Percentiles rank a stretch among this genome's conserved stretches.
Evolutionary conservation across 2,329 filamentous ascomycete species (phyloP).

Genomic region (Aspergillus sp.): DNA sequence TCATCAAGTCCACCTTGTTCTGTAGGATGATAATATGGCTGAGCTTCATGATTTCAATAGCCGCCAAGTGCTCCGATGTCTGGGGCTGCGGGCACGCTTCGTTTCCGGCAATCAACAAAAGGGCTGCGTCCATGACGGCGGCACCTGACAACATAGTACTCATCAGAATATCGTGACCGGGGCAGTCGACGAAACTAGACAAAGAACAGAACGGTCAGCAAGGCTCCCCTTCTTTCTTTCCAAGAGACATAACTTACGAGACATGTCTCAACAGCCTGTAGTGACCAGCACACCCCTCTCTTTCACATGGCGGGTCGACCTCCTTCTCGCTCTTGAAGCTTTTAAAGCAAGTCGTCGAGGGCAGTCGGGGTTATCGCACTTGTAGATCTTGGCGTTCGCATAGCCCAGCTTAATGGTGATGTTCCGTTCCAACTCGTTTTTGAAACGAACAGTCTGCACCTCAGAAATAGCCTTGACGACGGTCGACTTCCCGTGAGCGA

Average conservation of each 20-base stretch:
- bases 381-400: conserved; percentile 98
- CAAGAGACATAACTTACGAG: conserved; percentile 54
- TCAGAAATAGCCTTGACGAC: conserved; percentile 99
- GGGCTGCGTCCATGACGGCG: conserved; percentile 97
- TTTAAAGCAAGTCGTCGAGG: conserved; percentile 87
- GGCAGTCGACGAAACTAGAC: conserved; percentile 87
- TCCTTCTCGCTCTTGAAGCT: conserved; percentile 99
- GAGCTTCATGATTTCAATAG: conserved; percentile 99
- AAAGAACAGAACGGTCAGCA: conserved; percentile 3
- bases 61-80: conserved; percentile 96
- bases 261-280: conserved; percentile 88
- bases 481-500: conserved; percentile 97
- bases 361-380: conserved; percentile 87
- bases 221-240: not conserved
- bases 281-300: conserved; percentile 78
- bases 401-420: conserved; percentile 99
- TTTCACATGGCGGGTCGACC: conserved; percentile 90
- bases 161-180: conserved; percentile 99
- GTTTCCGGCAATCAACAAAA: conserved; percentile 94
- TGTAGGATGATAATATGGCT: conserved; percentile 99
- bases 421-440: conserved; percentile 98
- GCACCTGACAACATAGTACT: conserved; percentile 99
- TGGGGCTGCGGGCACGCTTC: conserved; percentile 97
- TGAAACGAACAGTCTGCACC: conserved; percentile 97
- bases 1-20: conserved; percentile 99